These are phyloP conservation scores for Spongispora temasekensis DNA, from an alignment of 1,284 basidiomycete genomes.

Conservation along the genomic window DNA sequence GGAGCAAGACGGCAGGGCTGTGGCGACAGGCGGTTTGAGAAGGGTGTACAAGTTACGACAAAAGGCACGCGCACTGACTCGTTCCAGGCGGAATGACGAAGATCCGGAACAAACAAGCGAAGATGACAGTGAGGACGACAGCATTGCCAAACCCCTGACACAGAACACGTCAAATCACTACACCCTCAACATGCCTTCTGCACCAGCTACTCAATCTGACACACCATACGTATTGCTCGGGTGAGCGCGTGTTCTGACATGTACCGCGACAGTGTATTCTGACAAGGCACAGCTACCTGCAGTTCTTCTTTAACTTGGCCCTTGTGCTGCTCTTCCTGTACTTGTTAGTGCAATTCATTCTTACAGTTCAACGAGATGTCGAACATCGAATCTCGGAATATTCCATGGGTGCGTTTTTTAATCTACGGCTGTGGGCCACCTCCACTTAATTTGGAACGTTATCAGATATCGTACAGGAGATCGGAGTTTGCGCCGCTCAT, in stretches of 20 bases:
- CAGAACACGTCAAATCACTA: slow-evolving; percentile 75
- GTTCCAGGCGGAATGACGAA: slow-evolving; percentile 32
- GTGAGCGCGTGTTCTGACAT: slow-evolving; percentile 42
- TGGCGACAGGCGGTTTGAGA: slow-evolving; percentile 70
- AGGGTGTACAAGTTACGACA: slow-evolving; percentile 68
- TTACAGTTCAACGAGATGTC: slow-evolving; percentile 90
- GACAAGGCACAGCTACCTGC: slow-evolving; percentile 69
- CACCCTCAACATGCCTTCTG: slow-evolving; percentile 73
- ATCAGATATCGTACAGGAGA: slow-evolving; percentile 87
- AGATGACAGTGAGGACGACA: slow-evolving; percentile 39
- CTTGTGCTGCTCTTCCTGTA: slow-evolving; percentile 86
- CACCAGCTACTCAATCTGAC: slow-evolving; percentile 55
- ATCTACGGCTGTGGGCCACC: slow-evolving; percentile 15
- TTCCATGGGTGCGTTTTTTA: slow-evolving; percentile 69
- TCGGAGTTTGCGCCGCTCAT: slow-evolving; percentile 77
- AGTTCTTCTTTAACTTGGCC: slow-evolving; percentile 93
- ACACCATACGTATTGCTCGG: slow-evolving; percentile 77
- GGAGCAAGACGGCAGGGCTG: slow-evolving; percentile 45
- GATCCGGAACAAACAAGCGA: slow-evolving; percentile 49
- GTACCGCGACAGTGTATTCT: slow-evolving; percentile 11
- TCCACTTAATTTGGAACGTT: slow-evolving; percentile 21
- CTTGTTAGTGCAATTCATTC: slow-evolving; percentile 80
- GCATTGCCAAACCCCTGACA: slow-evolving; percentile 41
- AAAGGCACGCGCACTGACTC: slow-evolving; percentile 41
- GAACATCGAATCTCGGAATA: slow-evolving; percentile 87